Conservation (phyloP, 2,329 filamentous ascomycete genomes). For the Aspergillus versicolor region DNA sequence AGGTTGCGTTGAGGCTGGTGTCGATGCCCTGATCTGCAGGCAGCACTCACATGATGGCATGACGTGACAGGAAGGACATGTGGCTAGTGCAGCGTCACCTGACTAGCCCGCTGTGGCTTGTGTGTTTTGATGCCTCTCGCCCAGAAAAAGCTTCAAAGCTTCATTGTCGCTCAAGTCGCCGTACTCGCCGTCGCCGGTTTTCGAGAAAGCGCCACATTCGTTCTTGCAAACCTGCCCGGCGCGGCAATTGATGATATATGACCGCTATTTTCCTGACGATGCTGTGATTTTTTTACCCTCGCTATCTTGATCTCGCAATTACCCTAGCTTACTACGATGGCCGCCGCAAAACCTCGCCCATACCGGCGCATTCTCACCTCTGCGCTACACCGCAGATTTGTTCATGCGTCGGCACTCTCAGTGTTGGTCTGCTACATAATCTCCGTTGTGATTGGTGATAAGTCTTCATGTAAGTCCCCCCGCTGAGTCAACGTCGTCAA, state of each 20-base stretch:
- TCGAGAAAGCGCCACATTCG: not conserved
- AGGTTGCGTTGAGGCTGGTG: conserved; percentile 10
- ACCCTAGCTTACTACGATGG: conserved; percentile 35
- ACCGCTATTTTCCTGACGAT: conserved; percentile 17
- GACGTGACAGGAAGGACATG: conserved; percentile 14
- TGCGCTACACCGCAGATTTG: conserved; percentile 81
- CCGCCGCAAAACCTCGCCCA: conserved; percentile 39
- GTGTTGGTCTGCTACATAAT: conserved; percentile 71
- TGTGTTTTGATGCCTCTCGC: conserved; percentile 37
- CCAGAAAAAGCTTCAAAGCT: conserved; percentile 23
- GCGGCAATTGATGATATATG: not conserved
- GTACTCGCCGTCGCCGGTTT: conserved; percentile 15
- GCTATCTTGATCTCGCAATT: conserved; percentile 22
- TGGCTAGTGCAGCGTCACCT: conserved; percentile 23
- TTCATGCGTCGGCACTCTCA: conserved; percentile 69
- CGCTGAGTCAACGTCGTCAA: not conserved
- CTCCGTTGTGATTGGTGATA: conserved; percentile 68
- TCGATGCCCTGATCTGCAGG: conserved; percentile 26
- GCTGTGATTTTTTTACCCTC: conserved; percentile 18
- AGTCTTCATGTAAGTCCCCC: conserved; percentile 62
- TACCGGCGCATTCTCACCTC: conserved; percentile 93
- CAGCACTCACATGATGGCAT: conserved; percentile 25
- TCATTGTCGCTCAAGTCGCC: conserved; percentile 12
- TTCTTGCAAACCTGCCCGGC: not conserved
- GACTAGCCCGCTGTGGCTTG: conserved; percentile 23